A percentile compares a stretch with the other conserved stretches of the same genome.
Evolutionary conservation across 495 filamentous ascomycete genomes (phyloP).

Genomic region (Neurospora hispaniola): DNA sequence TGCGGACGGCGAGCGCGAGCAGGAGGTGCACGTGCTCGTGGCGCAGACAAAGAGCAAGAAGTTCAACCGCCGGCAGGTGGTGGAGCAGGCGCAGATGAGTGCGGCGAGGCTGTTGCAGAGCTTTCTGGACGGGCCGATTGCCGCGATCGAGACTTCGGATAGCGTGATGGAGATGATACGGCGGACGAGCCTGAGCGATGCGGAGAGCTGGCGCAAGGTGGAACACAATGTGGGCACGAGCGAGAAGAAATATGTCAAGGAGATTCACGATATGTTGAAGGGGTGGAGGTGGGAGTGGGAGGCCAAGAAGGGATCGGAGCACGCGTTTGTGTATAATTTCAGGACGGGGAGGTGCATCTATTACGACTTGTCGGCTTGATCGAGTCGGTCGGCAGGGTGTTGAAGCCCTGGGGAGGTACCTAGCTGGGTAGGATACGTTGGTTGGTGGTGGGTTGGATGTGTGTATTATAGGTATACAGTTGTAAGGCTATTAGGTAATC

Average conservation of each 20-base stretch:
- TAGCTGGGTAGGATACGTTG: not conserved
- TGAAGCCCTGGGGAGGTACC: not conserved
- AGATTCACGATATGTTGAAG: slow-evolving; percentile 69
- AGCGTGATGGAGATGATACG: slow-evolving; percentile 71
- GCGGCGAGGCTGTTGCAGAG: slow-evolving; percentile 52
- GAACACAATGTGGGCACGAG: slow-evolving; percentile 66
- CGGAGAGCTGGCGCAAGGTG: slow-evolving; percentile 76
- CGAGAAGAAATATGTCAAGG: slow-evolving; percentile 78
- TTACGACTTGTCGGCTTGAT: slow-evolving; percentile 54
- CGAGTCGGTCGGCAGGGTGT: not conserved
- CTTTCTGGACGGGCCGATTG: slow-evolving; percentile 65
- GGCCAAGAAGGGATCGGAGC: slow-evolving; percentile 38
- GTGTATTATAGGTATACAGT: not conserved
- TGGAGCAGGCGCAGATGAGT: slow-evolving; percentile 64
- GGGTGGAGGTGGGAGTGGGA: slow-evolving; percentile 49
- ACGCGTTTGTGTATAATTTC: slow-evolving; percentile 76
- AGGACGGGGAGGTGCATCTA: slow-evolving; percentile 63
- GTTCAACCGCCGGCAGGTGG: slow-evolving; percentile 71
- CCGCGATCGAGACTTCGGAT: slow-evolving; percentile 82
- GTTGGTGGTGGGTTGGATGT: not conserved
- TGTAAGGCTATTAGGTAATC: not conserved
- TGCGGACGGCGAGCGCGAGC: slow-evolving; percentile 38
- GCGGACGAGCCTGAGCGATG: slow-evolving; percentile 63
- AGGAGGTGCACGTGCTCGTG: slow-evolving; percentile 73
- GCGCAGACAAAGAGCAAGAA: slow-evolving; percentile 81